Evolutionary conservation across 306 rosid genomes (phyloP), one percentile per base, ranked within the genome.

Genomic region (Delonix regia): DNA sequence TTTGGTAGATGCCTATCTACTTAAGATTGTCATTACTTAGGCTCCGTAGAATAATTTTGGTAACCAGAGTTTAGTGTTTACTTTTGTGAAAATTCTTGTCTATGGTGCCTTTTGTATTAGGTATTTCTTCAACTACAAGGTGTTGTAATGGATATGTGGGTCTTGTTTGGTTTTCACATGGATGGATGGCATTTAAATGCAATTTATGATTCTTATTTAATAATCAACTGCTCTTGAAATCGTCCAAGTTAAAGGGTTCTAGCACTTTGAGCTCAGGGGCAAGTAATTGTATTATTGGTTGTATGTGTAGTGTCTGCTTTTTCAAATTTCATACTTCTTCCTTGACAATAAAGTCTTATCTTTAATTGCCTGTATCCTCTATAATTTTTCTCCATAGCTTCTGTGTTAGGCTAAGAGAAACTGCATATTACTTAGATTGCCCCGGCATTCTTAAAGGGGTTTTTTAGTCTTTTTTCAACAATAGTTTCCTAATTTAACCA

Each of bases 131-230:
- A 69, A 56, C 38, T 75, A 38, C 7, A 48, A 48, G 67, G 71
- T 16, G 52, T 39, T 75, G 77, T 21, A 71, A 76, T 59, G 57
- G 73, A 65, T 60, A 41, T 49, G 52, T 1, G n/a, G 57, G 39
- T 74, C 48, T 74, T 71, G 34, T 9, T 51, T 80, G 21, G 60
- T 52, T 80, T 75, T 44, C 27, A n/a, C 38, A 14, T 18, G 11
- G 72, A 39, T 47, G 56, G 1, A 42, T 45, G 64, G 68, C 49
- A 48, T 73, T 69, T 49, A 44, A 22, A 60, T 42, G 71, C 33
- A 65, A 80, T 57, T 71, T 57, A 73, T 47, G 33, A 38, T 80
- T 68, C 73, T 47, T 39, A 55, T 71, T 80, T 66, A 47, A 72
- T 76, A 70, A 41, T 65, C 30, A 76, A 76, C 68, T 71, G 12